Percentiles rank a stretch among this genome's conserved stretches.
phyloP scores from a whole-genome alignment of 257 asterid species.

The Misopates orontium region DNA sequence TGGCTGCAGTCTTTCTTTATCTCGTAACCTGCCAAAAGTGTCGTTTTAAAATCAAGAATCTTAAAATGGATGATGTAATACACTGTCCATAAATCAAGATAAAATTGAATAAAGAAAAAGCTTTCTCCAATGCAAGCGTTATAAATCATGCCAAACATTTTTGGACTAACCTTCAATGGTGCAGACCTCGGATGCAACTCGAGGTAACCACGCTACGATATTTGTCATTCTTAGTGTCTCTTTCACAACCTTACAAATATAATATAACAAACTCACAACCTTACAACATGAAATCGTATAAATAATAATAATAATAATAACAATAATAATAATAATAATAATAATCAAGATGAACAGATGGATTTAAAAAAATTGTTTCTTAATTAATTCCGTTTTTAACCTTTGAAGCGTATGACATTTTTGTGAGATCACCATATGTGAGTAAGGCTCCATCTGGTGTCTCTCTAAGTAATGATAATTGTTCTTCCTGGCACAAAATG shows the following conservation, averaged over 20 bases:
- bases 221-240: constrained; percentile 71
- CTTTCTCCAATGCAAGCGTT: too few relatives aligned
- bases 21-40: constrained; percentile 43
- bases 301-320: too few relatives aligned
- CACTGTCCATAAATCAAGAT: not conserved
- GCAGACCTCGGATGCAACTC: constrained; percentile 50
- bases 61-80: not conserved
- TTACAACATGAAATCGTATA: not conserved
- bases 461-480: constrained; percentile 34
- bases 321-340: too few relatives aligned
- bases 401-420: constrained; percentile 55
- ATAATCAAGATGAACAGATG: not conserved
- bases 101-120: not conserved
- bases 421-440: constrained; percentile 51
- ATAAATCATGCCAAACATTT: not conserved
- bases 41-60: not conserved
- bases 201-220: too few relatives aligned
- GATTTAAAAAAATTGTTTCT: not conserved
- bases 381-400: not conserved
- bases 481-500: constrained; percentile 54
- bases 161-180: constrained; percentile 44
- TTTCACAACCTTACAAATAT: constrained; percentile 55
- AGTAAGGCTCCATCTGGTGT: constrained; percentile 44
- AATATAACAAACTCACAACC: not conserved
- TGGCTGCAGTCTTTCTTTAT: constrained; percentile 71